A percentile compares a stretch with the other conserved stretches of the same genome.
Conservation (phyloP, 139 green algal species). For the Picochlorum sp. region DNA sequence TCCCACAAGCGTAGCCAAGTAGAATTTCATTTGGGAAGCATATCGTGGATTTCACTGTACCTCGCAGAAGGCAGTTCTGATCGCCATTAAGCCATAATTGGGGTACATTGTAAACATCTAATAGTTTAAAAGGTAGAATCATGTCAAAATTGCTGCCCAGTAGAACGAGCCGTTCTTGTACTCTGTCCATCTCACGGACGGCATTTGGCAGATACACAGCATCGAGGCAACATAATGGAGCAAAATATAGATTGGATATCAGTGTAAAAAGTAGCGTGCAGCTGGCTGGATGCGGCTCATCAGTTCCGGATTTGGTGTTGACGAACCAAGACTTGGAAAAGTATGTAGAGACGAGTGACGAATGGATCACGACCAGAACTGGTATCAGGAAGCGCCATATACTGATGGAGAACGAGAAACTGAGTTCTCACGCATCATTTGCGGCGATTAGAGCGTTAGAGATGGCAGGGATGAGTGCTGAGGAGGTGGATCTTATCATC, state of each 20-base stretch:
- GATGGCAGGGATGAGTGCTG: slow-evolving; percentile 70
- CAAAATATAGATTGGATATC: background rate
- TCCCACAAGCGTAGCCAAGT: too few relatives aligned
- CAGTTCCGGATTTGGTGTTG: slow-evolving; percentile 64
- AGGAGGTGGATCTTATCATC: slow-evolving; percentile 87
- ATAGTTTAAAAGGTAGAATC: too few relatives aligned
- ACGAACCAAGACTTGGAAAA: slow-evolving; percentile 84
- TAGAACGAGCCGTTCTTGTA: too few relatives aligned
- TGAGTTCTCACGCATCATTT: slow-evolving; percentile 55
- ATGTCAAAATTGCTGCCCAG: too few relatives aligned
- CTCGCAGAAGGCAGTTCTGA: too few relatives aligned
- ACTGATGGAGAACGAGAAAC: slow-evolving; percentile 56
- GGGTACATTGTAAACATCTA: too few relatives aligned
- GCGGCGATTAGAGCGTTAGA: slow-evolving; percentile 67
- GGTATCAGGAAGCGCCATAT: slow-evolving; percentile 80
- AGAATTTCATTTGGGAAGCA: too few relatives aligned
- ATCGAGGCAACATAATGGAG: too few relatives aligned
- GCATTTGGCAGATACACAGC: too few relatives aligned
- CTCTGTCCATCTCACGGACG: too few relatives aligned
- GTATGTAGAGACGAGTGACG: slow-evolving; percentile 94
- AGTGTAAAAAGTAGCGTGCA: slow-evolving; percentile 3
- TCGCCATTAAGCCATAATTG: too few relatives aligned
- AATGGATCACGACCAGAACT: slow-evolving; percentile 91
- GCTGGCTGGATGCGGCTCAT: slow-evolving; percentile 70
- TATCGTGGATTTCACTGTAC: too few relatives aligned